Conservation (phyloP, 345 rosid genomes). For the Eucalyptus sp. region DNA sequence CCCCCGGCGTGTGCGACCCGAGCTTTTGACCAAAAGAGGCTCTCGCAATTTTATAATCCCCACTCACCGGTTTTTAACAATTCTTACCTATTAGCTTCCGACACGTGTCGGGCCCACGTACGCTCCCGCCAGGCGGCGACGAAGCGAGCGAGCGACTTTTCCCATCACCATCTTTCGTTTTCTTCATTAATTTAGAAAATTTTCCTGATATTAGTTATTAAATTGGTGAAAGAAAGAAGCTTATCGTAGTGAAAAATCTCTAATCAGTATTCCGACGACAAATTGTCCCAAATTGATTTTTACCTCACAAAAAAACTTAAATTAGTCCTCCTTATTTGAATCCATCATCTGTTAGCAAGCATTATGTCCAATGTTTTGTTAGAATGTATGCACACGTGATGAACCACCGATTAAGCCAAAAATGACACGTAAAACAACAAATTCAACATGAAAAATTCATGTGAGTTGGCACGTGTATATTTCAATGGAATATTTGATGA, state of each 20-base stretch:
- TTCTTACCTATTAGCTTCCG: neutral
- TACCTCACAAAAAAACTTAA: accelerated
- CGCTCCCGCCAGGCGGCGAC: neutral
- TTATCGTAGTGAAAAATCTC: neutral
- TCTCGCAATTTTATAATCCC: neutral
- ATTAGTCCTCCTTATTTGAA: accelerated
- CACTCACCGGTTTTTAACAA: neutral
- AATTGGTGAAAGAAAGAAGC: neutral
- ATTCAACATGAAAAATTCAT: neutral
- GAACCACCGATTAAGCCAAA: accelerated
- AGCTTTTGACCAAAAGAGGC: neutral
- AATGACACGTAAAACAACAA: accelerated
- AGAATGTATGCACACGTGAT: neutral
- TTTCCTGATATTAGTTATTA: neutral
- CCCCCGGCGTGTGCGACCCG: neutral
- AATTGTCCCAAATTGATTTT: neutral
- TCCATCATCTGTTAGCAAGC: accelerated
- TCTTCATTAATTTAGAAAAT: neutral
- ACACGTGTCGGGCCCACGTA: neutral
- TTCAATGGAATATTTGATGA: too few species aligned
- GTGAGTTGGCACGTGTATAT: accelerated
- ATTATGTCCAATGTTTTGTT: neutral
- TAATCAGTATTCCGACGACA: accelerated
- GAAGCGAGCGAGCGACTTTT: neutral
- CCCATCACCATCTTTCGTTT: accelerated